Conservation (phyloP, 306 rosid species). For the Fagus crenata region DNA sequence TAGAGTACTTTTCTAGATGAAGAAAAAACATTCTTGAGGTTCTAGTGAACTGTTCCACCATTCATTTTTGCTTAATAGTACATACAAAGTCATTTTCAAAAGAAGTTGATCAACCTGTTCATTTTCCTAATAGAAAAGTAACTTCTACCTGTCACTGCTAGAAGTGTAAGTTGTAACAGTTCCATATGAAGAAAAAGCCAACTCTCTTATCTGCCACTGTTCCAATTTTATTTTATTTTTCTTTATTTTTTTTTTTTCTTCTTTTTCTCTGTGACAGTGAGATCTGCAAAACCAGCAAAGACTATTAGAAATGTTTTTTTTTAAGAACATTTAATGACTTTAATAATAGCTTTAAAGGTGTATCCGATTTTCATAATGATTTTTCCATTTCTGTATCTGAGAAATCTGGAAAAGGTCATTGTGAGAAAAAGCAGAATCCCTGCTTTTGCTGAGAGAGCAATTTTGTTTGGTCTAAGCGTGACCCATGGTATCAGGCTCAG, state of each 20-base stretch:
- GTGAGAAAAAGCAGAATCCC: conserved; percentile 39
- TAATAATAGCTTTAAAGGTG: conserved; percentile 19
- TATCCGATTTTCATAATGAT: conserved; percentile 33
- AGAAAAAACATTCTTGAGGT: conserved; percentile 40
- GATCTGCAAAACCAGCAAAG: conserved; percentile 31
- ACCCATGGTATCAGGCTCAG: conserved; percentile 38
- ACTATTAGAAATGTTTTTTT: not conserved
- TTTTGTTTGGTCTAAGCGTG: conserved; percentile 50
- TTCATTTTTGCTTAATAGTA: conserved; percentile 30
- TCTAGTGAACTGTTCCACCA: conserved; percentile 40
- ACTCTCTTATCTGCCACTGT: conserved; percentile 39
- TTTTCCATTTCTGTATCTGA: conserved; percentile 23
- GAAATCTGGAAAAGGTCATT: conserved; percentile 33
- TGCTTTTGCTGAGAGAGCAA: conserved; percentile 42
- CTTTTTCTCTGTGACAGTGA: conserved; percentile 11
- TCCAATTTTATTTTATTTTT: conserved; percentile 4
- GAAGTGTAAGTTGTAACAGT: conserved; percentile 52
- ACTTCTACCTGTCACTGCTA: conserved; percentile 51
- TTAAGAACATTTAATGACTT: conserved; percentile 25
- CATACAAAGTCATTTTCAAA: conserved; percentile 40
- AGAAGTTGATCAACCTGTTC: conserved; percentile 48
- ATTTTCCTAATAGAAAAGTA: conserved; percentile 32
- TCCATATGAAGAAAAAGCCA: conserved; percentile 42
- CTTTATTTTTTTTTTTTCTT: conserved; percentile 3
- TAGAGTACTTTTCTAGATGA: conserved; percentile 25